Evolutionary conservation across 352 stramenopile species (phyloP).

Genomic region (Globisporangium irregulare): DNA sequence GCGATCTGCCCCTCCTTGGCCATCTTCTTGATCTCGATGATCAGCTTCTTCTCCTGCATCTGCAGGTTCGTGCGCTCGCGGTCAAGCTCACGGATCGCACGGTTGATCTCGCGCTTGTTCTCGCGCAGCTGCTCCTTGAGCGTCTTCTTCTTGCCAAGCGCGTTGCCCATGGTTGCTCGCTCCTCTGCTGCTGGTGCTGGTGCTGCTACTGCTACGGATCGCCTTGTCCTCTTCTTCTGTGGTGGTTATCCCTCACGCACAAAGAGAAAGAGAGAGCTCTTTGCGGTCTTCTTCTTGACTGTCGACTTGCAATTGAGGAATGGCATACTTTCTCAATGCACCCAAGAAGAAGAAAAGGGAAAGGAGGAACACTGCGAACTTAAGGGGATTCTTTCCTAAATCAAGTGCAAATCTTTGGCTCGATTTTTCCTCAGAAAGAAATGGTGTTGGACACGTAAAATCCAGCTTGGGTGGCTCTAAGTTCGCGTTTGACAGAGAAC

Average conservation of each 20-base stretch:
- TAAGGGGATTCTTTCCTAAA: not conserved
- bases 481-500: not conserved
- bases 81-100: conserved; percentile 95
- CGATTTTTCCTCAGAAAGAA: not conserved
- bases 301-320: not conserved
- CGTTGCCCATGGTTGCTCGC: conserved; percentile 57
- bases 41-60: conserved; percentile 93
- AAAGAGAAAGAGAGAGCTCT: not conserved
- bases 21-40: conserved; percentile 98
- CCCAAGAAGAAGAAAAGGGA: not conserved
- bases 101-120: conserved; percentile 98
- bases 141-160: conserved; percentile 77
- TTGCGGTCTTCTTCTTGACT: not conserved
- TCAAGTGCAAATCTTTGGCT: not conserved
- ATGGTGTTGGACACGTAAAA: not conserved
- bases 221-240: not conserved
- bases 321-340: not conserved
- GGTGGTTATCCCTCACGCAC: not conserved
- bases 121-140: conserved; percentile 92
- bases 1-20: conserved; percentile 95
- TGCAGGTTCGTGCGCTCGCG: conserved; percentile 92
- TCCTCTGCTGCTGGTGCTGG: not conserved
- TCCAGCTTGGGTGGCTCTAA: not conserved
- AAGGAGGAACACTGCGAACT: not conserved
- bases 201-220: not conserved